phyloP scores from a whole-genome alignment of 2,329 filamentous ascomycete genomes.

The Microcyclosporella mali region DNA sequence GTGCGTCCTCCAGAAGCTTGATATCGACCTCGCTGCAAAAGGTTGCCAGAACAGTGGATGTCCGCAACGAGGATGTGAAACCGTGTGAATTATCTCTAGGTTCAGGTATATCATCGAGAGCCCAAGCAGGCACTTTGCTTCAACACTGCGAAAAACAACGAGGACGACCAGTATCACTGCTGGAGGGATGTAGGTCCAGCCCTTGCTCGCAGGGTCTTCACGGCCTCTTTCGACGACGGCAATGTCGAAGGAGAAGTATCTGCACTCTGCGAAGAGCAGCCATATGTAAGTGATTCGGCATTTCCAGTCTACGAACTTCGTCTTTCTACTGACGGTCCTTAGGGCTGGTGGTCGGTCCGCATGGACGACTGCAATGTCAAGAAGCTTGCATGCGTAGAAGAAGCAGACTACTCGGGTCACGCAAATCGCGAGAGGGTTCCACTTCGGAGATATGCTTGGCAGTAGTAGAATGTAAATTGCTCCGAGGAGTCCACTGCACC shows the following conservation, averaged over 20 bases:
- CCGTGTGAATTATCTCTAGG: conserved; percentile 13
- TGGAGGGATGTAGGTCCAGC: conserved; percentile 7
- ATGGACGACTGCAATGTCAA: no score
- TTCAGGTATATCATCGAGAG: conserved; percentile 13
- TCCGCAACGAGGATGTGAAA: conserved; percentile 10
- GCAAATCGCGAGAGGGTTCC: no score
- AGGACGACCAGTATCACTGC: conserved; percentile 5
- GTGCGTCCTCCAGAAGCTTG: conserved; percentile 17
- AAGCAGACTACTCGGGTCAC: no score
- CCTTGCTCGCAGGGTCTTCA: neutral
- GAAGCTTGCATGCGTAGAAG: no score
- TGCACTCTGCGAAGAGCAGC: conserved; percentile 14
- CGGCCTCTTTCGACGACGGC: conserved; percentile 11
- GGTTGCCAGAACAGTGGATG: conserved; percentile 17
- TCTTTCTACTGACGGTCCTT: no score
- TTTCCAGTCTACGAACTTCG: no score
- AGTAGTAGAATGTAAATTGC: no score
- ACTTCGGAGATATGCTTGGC: no score
- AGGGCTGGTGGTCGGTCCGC: no score
- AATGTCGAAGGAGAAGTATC: conserved; percentile 21
- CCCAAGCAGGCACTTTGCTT: conserved; percentile 5
- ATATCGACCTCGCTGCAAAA: conserved; percentile 14
- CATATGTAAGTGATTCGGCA: conserved; percentile 11
- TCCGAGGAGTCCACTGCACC: no score
- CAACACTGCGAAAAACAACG: conserved; percentile 4